A percentile compares a stretch with the other conserved stretches of the same genome.
Conservation (phyloP, 352 stramenopile genomes). For the Pelagophyceae sp. region DNA sequence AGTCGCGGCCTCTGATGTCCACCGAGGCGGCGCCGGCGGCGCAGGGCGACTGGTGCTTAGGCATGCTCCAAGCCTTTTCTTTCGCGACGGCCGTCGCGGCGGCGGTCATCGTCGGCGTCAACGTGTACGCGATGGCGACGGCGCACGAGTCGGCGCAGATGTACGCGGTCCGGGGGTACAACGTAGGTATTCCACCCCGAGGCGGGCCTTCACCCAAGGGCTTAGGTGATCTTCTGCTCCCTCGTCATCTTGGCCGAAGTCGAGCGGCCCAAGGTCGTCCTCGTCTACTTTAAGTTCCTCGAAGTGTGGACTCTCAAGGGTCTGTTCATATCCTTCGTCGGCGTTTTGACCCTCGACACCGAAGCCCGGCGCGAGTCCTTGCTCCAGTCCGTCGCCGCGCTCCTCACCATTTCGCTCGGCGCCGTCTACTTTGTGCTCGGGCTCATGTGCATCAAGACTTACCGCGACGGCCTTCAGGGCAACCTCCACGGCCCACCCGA, state of each 20-base stretch:
- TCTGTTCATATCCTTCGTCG: constrained; percentile 5
- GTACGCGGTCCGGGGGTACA: constrained; percentile 8
- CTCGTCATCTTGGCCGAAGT: constrained; percentile 1
- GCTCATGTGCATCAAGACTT: constrained; percentile 3
- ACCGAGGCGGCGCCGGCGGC: too few species aligned
- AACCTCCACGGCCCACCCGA: too few species aligned
- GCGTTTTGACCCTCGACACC: constrained; percentile 14
- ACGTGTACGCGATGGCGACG: not conserved
- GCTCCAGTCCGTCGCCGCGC: not conserved
- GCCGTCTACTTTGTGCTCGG: constrained; percentile 2
- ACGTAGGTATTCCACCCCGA: too few species aligned
- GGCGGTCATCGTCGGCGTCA: not conserved
- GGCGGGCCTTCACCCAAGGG: too few species aligned
- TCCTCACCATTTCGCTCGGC: not conserved
- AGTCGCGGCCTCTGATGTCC: too few species aligned
- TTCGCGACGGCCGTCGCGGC: not conserved
- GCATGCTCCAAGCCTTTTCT: not conserved
- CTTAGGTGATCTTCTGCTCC: not conserved
- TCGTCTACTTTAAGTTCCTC: constrained; percentile 12
- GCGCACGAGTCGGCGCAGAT: not conserved
- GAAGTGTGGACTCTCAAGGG: not conserved
- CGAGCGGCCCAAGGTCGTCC: not conserved
- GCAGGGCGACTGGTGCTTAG: not conserved
- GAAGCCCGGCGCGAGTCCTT: not conserved
- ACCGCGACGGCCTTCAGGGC: constrained; percentile 4